Evolutionary conservation across 2,329 filamentous ascomycete species (phyloP), one percentile per base, ranked within the genome.

Genomic region (Ilyonectria mors-panacis): DNA sequence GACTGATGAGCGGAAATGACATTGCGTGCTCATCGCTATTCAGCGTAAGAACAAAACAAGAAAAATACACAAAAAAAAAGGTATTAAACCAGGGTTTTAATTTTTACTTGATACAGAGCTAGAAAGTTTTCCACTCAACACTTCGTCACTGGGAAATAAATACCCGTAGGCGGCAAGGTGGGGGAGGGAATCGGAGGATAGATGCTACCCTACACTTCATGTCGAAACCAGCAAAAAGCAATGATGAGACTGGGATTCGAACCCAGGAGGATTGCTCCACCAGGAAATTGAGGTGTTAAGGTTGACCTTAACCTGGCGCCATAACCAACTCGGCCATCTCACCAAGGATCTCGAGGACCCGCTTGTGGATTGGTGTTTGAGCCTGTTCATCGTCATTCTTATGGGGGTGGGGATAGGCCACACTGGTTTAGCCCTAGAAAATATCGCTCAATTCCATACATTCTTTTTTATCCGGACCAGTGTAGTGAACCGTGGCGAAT

Each of bases 251-350:
- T 70, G 68, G 68, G 68, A 70, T 59, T 70, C 62, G 68, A 70
- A 70, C 68, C 68, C 65, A 70, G 65, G 67, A 70, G 67, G 67
- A 70, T 70, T 70, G 67, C 67, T 70, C 67, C 67, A 70, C 47
- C 67, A 69, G 67, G 67, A 17, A 51, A 26, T 26, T 48, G 54
- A 35, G 66, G 62, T 66, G 67, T 67, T 69, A 69, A 69, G 64
- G 67, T 69, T 9, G 45, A 64, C 67, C 67, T 69, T 69, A 69
- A 69, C 67, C 67, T 69, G 67, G 47, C 67, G 67, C 67, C 67
- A 70, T 70, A 70, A 70, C 67, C 67, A 70, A 70, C 68, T 70
- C 68, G 68, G 68, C 68, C 68, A 70, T 70, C 66, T 70, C 68
- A 68, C 68, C 68, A 19, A 35, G 50, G 51, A 23, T 57, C 33